phyloP scores from a whole-genome alignment of 1,284 basidiomycete genomes.

The Pholiota adiposa region DNA sequence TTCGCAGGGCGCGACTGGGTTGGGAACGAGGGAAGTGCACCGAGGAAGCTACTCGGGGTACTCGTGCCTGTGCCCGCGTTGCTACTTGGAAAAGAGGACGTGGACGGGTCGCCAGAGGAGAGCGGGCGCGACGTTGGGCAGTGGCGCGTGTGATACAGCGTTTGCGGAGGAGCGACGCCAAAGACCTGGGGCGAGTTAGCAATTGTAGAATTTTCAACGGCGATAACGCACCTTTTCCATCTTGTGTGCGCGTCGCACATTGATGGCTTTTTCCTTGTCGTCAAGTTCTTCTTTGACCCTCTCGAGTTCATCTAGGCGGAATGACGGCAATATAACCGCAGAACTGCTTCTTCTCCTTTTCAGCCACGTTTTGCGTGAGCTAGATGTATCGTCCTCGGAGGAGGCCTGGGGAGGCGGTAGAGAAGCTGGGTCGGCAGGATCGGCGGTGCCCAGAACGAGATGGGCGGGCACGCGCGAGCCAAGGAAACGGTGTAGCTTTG shows the following conservation, averaged over 20 bases:
- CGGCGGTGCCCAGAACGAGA: constrained; percentile 58
- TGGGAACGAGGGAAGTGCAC: constrained; percentile 12
- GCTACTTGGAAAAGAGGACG: too few species aligned
- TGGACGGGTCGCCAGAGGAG: constrained; percentile 11
- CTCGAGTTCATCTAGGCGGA: constrained; percentile 60
- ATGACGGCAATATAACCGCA: constrained; percentile 45
- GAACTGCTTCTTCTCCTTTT: constrained; percentile 60
- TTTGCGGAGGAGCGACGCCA: constrained; percentile 76
- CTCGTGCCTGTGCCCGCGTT: neutral
- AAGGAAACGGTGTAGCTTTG: constrained; percentile 79
- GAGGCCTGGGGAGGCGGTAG: constrained; percentile 41
- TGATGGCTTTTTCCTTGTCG: constrained; percentile 73
- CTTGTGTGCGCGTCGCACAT: constrained; percentile 77
- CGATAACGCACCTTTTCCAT: constrained; percentile 75
- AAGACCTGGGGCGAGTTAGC: constrained; percentile 58
- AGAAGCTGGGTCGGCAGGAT: constrained; percentile 36
- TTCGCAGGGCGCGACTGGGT: constrained; percentile 15
- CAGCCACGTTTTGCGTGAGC: constrained; percentile 43
- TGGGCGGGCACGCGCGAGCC: constrained; percentile 75
- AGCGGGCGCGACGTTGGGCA: constrained; percentile 41
- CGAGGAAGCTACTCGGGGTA: neutral
- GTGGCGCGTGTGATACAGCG: constrained; percentile 67
- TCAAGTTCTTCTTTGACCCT: constrained; percentile 69
- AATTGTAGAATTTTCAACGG: neutral
- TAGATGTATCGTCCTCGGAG: constrained; percentile 23